phyloP scores from a whole-genome alignment of 2,329 filamentous ascomycete species.

The Aspergillus cejpii region DNA sequence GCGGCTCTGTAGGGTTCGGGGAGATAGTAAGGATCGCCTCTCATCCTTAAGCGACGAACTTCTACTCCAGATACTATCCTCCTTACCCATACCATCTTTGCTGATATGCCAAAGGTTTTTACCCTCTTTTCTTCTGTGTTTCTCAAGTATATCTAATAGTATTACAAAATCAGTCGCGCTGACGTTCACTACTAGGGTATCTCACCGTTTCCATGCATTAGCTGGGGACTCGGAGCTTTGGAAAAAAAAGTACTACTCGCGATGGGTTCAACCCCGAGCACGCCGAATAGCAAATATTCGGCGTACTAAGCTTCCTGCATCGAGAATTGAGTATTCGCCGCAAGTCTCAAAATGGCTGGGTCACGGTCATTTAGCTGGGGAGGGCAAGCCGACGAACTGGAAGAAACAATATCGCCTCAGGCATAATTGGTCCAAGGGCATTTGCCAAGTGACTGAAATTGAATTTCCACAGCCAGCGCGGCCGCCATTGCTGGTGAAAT shows the following conservation, averaged over 20 bases:
- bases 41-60: constrained; percentile 79
- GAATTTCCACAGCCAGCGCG: constrained; percentile 52
- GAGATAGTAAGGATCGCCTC: constrained; percentile 50
- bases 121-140: not conserved
- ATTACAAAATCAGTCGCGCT: not conserved
- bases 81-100: constrained; percentile 63
- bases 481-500: constrained; percentile 64
- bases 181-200: constrained; percentile 37
- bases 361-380: constrained; percentile 51
- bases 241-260: constrained; percentile 80
- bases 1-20: constrained; percentile 32
- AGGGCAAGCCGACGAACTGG: constrained; percentile 60
- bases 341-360: constrained; percentile 56
- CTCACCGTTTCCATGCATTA: constrained; percentile 64
- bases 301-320: constrained; percentile 32
- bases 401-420: constrained; percentile 80
- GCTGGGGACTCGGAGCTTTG: constrained; percentile 80
- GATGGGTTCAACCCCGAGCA: constrained; percentile 77
- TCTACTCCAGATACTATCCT: constrained; percentile 73
- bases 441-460: constrained; percentile 73
- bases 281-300: constrained; percentile 65
- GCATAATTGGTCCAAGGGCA: constrained; percentile 84
- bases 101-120: constrained; percentile 55
- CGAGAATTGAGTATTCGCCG: constrained; percentile 47
- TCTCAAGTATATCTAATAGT: not conserved